A percentile compares a stretch with the other conserved stretches of the same genome.
These are phyloP conservation scores for Schrenkiella parvula DNA, from an alignment of 345 rosid genomes.

Conservation along the genomic window DNA sequence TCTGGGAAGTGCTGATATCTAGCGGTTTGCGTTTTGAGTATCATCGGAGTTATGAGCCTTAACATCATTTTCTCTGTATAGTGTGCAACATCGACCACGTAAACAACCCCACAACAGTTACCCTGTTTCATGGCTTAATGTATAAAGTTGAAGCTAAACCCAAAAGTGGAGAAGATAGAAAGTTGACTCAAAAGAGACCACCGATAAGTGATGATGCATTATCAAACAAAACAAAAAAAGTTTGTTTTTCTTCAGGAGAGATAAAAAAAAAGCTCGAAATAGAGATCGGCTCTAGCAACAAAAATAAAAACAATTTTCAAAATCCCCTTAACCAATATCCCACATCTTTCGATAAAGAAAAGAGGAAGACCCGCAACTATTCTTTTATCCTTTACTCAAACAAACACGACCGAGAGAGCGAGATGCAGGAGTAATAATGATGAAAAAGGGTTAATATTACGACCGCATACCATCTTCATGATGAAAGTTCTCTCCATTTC, in stretches of 20 bases:
- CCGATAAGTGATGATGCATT: constrained; percentile 25
- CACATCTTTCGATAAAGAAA: constrained; percentile 15
- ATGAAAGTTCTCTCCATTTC: constrained; percentile 90
- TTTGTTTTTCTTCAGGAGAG: neutral
- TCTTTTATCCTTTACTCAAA: constrained; percentile 16
- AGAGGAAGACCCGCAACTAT: constrained; percentile 22
- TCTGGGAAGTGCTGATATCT: neutral
- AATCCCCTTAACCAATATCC: constrained; percentile 21
- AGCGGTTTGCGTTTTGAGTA: neutral
- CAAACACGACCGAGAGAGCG: constrained; percentile 10
- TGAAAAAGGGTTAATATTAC: neutral
- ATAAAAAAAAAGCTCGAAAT: neutral
- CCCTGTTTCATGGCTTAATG: neutral
- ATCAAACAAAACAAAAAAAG: neutral
- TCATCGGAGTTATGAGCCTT: neutral
- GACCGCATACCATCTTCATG: constrained; percentile 91
- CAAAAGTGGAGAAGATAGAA: neutral
- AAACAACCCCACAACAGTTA: neutral
- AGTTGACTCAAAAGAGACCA: constrained; percentile 17
- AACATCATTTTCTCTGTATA: neutral
- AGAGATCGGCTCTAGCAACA: constrained; percentile 14
- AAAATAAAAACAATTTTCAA: neutral
- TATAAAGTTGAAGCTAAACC: neutral
- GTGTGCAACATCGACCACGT: neutral
- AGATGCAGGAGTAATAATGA: neutral